phyloP scores from a whole-genome alignment of 2,329 filamentous ascomycete species.

The Nothomitra cinnamomea region DNA sequence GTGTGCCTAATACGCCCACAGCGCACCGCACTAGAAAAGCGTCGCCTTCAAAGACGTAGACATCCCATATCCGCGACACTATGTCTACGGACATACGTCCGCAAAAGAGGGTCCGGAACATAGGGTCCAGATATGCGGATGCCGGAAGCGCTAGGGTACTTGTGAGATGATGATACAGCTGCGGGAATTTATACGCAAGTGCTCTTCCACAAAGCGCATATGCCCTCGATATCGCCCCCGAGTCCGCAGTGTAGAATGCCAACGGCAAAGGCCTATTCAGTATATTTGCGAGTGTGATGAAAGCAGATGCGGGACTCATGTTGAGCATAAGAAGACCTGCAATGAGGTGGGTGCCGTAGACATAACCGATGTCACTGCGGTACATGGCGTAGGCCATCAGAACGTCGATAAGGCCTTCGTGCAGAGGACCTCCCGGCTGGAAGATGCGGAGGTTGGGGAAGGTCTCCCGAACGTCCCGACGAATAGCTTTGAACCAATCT shows the following conservation, averaged over 20 bases:
- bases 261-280: constrained; percentile 60
- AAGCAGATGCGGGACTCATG: constrained; percentile 43
- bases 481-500: constrained; percentile 46
- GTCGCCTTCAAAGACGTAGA: constrained; percentile 71
- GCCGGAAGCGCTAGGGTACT: constrained; percentile 30
- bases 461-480: constrained; percentile 45
- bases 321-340: constrained; percentile 60
- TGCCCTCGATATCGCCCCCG: constrained; percentile 48
- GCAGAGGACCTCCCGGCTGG: constrained; percentile 45
- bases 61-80: constrained; percentile 59
- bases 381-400: constrained; percentile 70
- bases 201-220: constrained; percentile 54
- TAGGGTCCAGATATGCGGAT: constrained; percentile 37
- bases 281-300: constrained; percentile 57
- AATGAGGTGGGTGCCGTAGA: constrained; percentile 53
- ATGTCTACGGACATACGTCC: constrained; percentile 47
- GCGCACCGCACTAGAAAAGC: constrained; percentile 51
- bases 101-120: constrained; percentile 51
- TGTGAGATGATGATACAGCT: constrained; percentile 47
- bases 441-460: constrained; percentile 63
- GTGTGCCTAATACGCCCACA: constrained; percentile 42
- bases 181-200: constrained; percentile 44
- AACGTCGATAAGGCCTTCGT: constrained; percentile 52
- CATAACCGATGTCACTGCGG: constrained; percentile 63
- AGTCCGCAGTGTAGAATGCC: constrained; percentile 56